Conservation (phyloP, 345 rosid genomes). For the Citrus trifoliata region DNA sequence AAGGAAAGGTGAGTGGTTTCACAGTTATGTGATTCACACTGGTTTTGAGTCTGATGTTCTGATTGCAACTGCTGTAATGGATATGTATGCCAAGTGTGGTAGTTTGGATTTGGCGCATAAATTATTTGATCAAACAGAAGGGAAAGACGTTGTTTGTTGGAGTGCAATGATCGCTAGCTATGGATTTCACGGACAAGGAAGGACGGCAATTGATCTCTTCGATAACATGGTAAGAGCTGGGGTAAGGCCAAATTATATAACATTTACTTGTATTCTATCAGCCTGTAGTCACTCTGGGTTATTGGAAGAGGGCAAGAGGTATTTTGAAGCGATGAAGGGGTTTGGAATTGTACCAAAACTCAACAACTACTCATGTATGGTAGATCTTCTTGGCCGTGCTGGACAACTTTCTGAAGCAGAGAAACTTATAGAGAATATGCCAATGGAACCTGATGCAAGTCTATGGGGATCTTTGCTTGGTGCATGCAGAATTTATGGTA, state of each 20-base stretch:
- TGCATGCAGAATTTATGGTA: slow-evolving; percentile 1
- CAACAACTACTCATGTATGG: slow-evolving; percentile 2
- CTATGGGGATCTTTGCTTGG: slow-evolving; percentile 8
- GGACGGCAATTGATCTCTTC: neutral
- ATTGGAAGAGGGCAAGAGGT: neutral
- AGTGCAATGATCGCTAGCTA: neutral
- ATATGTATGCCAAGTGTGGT: slow-evolving; percentile 5
- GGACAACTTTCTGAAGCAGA: slow-evolving; percentile 1
- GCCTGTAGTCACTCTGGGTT: slow-evolving; percentile 6
- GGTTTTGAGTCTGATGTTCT: slow-evolving; percentile 3
- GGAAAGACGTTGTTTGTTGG: slow-evolving; percentile 7
- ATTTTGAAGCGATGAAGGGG: neutral
- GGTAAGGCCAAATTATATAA: neutral
- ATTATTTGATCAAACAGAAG: slow-evolving; percentile 3
- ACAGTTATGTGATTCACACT: slow-evolving; percentile 3
- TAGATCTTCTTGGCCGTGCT: neutral
- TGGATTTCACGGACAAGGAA: neutral
- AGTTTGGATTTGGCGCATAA: slow-evolving; percentile 3
- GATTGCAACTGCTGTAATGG: slow-evolving; percentile 5
- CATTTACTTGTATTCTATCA: slow-evolving; percentile 1
- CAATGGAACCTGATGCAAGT: slow-evolving; percentile 7
- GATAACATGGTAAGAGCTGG: neutral
- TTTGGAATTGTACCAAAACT: neutral
- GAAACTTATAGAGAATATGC: neutral
- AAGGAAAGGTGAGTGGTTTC: slow-evolving; percentile 8